A percentile compares a stretch with the other conserved stretches of the same genome.
Conservation (phyloP, 225 moss, liverwort and hornwort species). For the Marchantia paleacea region DNA sequence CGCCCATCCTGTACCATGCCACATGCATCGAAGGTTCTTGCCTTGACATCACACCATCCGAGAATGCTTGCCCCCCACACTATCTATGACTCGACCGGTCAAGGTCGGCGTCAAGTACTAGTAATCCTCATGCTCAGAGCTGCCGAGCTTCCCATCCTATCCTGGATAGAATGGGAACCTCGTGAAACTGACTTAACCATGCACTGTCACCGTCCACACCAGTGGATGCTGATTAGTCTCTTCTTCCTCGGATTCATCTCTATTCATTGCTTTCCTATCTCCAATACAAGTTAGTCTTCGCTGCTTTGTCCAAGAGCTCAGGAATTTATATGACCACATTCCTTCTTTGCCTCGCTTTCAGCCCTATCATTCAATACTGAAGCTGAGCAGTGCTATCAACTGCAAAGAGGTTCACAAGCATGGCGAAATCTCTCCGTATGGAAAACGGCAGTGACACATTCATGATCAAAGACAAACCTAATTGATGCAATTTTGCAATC, state of each 20-base stretch:
- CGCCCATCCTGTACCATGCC: conserved; percentile 46
- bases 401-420: too few species aligned
- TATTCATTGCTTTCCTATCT: not conserved
- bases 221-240: not conserved
- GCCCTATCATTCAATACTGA: not conserved
- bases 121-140: not conserved
- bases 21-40: not conserved
- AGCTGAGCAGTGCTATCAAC: not conserved
- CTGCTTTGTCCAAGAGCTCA: not conserved
- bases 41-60: not conserved
- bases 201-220: not conserved
- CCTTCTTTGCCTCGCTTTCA: not conserved
- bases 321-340: not conserved
- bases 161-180: too few species aligned
- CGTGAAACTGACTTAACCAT: not conserved
- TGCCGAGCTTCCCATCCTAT: not conserved
- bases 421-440: not conserved
- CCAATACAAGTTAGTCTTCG: not conserved
- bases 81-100: not conserved
- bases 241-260: too few species aligned
- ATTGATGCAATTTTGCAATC: not conserved
- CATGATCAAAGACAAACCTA: not conserved
- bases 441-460: not conserved
- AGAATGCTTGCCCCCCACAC: not conserved
- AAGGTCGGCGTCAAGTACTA: too few species aligned